Conservation (phyloP, 2,329 filamentous ascomycete genomes). For the Trichophyton rubrum region DNA sequence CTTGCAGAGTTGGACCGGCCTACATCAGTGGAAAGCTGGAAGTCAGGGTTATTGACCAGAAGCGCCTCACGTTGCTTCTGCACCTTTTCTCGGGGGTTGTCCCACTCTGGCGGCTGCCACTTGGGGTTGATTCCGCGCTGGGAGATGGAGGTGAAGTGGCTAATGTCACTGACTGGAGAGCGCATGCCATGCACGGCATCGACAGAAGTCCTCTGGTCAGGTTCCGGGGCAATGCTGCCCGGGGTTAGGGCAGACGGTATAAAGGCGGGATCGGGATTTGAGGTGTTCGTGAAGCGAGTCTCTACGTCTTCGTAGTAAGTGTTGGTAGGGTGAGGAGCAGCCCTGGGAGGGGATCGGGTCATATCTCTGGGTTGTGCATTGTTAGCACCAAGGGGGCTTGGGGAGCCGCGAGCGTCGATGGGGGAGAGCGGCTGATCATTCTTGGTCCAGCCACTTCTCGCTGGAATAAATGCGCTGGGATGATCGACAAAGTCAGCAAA, state of each 20-base stretch:
- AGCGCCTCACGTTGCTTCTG: conserved; percentile 58
- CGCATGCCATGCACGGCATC: conserved; percentile 54
- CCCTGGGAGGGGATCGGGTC: conserved; percentile 17
- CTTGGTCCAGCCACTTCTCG: conserved; percentile 30
- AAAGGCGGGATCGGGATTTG: conserved; percentile 17
- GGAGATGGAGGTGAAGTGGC: conserved; percentile 79
- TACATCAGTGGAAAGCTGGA: conserved; percentile 48
- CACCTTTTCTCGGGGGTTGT: conserved; percentile 32
- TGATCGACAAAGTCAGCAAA: neutral
- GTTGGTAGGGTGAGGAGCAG: conserved; percentile 24
- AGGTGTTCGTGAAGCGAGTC: conserved; percentile 59
- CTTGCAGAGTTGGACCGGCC: conserved; percentile 15
- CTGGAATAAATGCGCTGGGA: conserved; percentile 31
- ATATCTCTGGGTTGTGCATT: conserved; percentile 12
- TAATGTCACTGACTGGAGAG: conserved; percentile 67
- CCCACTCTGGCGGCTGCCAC: conserved; percentile 48
- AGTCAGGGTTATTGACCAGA: conserved; percentile 72
- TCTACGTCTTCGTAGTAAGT: conserved; percentile 90
- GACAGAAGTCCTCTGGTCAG: conserved; percentile 38
- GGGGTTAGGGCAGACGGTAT: conserved; percentile 25
- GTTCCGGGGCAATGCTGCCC: conserved; percentile 26
- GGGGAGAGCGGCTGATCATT: conserved; percentile 8
- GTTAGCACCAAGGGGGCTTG: conserved; percentile 1
- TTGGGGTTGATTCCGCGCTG: conserved; percentile 79
- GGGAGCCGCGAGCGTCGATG: conserved; percentile 12